Percentiles rank a stretch among this genome's conserved stretches.
phyloP scores from a whole-genome alignment of 2,329 filamentous ascomycete genomes.

The Fusarium beomiforme region DNA sequence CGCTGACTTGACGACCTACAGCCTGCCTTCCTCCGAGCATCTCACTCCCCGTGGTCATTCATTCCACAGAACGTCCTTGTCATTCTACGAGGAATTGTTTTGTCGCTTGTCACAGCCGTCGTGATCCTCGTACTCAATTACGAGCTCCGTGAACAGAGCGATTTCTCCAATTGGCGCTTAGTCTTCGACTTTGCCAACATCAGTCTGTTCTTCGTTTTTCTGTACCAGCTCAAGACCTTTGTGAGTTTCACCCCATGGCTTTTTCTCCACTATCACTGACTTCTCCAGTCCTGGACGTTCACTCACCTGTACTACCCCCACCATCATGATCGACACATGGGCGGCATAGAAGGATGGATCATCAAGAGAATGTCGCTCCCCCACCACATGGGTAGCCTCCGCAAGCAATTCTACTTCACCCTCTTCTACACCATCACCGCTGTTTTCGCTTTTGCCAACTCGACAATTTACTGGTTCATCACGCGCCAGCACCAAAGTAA shows the following conservation, averaged over 20 bases:
- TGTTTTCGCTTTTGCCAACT: constrained; percentile 61
- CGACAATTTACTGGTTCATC: constrained; percentile 60
- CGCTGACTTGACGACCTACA: constrained; percentile 40
- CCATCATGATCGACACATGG: constrained; percentile 48
- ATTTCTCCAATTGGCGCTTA: constrained; percentile 53
- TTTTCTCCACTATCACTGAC: not conserved
- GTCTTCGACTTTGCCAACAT: constrained; percentile 62
- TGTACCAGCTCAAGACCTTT: constrained; percentile 59
- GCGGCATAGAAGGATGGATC: constrained; percentile 49
- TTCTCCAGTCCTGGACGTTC: constrained; percentile 59
- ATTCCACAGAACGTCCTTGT: constrained; percentile 59
- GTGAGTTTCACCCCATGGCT: constrained; percentile 47
- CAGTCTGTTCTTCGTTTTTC: constrained; percentile 53
- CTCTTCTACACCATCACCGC: constrained; percentile 59
- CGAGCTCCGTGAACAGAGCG: constrained; percentile 55
- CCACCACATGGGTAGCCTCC: constrained; percentile 51
- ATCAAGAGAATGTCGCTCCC: constrained; percentile 58
- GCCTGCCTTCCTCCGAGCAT: constrained; percentile 62
- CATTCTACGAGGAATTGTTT: constrained; percentile 53
- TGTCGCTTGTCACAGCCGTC: constrained; percentile 56
- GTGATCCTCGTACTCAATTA: constrained; percentile 56
- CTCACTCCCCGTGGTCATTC: constrained; percentile 61
- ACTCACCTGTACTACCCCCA: constrained; percentile 62
- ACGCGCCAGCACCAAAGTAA: constrained; percentile 46
- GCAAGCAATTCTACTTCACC: constrained; percentile 59